Conservation (phyloP, 305 asterid species). For the Fraxinus baroniana region DNA sequence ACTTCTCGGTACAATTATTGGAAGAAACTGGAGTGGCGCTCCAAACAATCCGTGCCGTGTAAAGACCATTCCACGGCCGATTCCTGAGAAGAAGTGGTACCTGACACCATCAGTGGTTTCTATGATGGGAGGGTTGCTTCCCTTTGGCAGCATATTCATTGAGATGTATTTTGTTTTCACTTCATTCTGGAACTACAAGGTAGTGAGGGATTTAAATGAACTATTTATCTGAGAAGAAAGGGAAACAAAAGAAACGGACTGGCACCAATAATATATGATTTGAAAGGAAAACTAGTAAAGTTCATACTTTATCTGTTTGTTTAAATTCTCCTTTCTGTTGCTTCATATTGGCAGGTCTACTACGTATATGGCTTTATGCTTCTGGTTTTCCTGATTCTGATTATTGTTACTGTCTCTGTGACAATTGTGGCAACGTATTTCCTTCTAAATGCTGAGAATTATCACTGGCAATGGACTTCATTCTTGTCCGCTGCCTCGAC, state of each 20-base stretch:
- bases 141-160: constrained; percentile 57
- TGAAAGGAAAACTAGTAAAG: not conserved
- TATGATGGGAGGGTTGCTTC: constrained; percentile 58
- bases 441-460: constrained; percentile 65
- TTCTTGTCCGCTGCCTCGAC: constrained; percentile 67
- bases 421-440: constrained; percentile 66
- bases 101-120: constrained; percentile 54
- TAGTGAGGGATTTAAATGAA: constrained; percentile 7
- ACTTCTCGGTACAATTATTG: constrained; percentile 55
- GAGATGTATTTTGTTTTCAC: constrained; percentile 64
- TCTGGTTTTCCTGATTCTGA: constrained; percentile 57
- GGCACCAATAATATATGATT: not conserved
- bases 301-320: not conserved
- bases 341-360: constrained; percentile 47
- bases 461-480: constrained; percentile 75
- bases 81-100: constrained; percentile 59
- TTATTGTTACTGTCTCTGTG: constrained; percentile 60
- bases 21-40: constrained; percentile 60
- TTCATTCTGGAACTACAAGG: constrained; percentile 67
- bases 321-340: not conserved
- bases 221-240: not conserved
- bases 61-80: constrained; percentile 59
- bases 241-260: not conserved
- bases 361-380: constrained; percentile 69
- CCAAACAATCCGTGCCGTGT: constrained; percentile 62